Base-by-base conservation (phyloP, 495 filamentous ascomycete genomes). In the Aspergillus campestris region DNA sequence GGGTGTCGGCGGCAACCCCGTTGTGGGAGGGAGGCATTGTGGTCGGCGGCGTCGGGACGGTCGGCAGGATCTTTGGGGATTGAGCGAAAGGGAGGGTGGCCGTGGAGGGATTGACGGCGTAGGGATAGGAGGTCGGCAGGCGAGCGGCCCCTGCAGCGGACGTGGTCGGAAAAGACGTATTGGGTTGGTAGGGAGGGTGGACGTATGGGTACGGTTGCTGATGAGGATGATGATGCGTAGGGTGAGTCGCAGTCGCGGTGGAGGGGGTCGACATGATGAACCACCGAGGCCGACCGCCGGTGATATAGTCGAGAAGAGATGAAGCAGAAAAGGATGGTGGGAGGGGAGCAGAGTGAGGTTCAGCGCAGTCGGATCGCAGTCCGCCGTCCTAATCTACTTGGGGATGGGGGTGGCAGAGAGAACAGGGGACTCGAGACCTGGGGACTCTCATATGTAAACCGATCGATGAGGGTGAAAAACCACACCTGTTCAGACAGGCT, bases 201-300 rank as follows among this genome's bases (percentile, higher is more conserved):
- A 82, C 78, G 56, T 83, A 78, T 48, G 74, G 71, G 66, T 83
- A 84, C 56, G 76, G 76, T 51, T 80, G 81, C 56, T 84, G 83
- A 53, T 84, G 83, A 52, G 80, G 81, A 55, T 84, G 83, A 53
- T 84, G 83, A 52, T 52, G 52, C 47, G 78, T 78, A 51, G 80
- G 77, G 59, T 85, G 75, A 52, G 85, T 87, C 51, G 85, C 82
- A 49, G 83, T 87, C 38, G 83, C 84, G 38, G 83, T 87, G 38
- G 86, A 89, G 37, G 87, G 87, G 12, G 86, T 89, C 70, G 87
- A 91, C 87, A 94, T 94, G 58, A 56, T 69, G 64, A 50, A 62
- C 44, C 39, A 49, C 53, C 48, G 44, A 57, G 55, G 55, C 53
- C 57, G 34, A 54, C 59, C 57, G 61, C 54, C 60, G 50, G 61